Conservation (phyloP, 2,329 filamentous ascomycete species). For the Colletotrichum liaoningense region DNA sequence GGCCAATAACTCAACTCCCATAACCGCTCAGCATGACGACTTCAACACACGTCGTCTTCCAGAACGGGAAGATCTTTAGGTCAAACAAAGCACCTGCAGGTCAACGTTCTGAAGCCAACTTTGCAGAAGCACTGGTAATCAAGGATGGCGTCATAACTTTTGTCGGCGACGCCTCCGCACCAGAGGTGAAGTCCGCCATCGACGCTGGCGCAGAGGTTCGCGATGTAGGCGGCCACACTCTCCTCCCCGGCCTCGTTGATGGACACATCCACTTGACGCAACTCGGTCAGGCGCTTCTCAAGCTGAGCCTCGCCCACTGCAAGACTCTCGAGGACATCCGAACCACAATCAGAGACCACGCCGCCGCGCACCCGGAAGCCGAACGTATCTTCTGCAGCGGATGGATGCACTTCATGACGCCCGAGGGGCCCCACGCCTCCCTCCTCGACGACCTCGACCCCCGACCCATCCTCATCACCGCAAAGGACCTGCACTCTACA, state of each 20-base stretch:
- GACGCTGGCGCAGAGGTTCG: constrained; percentile 35
- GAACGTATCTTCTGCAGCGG: constrained; percentile 61
- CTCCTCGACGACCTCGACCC: constrained; percentile 64
- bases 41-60: constrained; percentile 17
- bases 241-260: constrained; percentile 68
- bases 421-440: constrained; percentile 58
- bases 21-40: neutral
- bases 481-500: constrained; percentile 66
- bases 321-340: constrained; percentile 61
- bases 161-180: constrained; percentile 45
- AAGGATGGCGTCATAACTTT: constrained; percentile 47
- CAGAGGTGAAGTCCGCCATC: constrained; percentile 38
- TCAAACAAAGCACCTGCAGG: constrained; percentile 19
- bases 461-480: constrained; percentile 66
- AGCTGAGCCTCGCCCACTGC: constrained; percentile 60
- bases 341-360: constrained; percentile 55
- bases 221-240: constrained; percentile 48
- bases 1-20: neutral
- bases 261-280: constrained; percentile 69
- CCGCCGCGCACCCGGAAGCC: constrained; percentile 53
- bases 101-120: constrained; percentile 39
- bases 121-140: constrained; percentile 48
- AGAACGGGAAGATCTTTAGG: constrained; percentile 32
- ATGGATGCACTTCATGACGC: constrained; percentile 69
- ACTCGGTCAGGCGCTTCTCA: constrained; percentile 64